These are phyloP conservation scores for Aphanomyces cochlioides DNA, from an alignment of 352 stramenopile genomes.

Conservation along the genomic window DNA sequence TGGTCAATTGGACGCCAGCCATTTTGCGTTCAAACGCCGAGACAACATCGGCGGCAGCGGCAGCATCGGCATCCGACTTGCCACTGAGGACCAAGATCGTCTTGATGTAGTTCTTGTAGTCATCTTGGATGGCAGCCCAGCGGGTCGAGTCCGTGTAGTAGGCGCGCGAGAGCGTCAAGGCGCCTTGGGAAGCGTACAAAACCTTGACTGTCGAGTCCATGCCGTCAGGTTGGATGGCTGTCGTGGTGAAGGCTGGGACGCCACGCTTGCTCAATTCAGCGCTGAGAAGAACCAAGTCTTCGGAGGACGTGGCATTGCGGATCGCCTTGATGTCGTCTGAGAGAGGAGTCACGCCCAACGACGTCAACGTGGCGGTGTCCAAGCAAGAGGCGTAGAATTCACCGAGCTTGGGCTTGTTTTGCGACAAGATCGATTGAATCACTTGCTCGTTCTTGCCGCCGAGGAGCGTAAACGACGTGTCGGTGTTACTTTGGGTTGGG, in stretches of 20 bases:
- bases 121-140: conserved; percentile 46
- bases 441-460: neutral
- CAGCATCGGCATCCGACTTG: neutral
- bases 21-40: conserved; percentile 71
- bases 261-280: conserved; percentile 43
- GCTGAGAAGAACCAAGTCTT: neutral
- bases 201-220: conserved; percentile 43
- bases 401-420: conserved; percentile 50
- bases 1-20: conserved; percentile 82
- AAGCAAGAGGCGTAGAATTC: conserved; percentile 65
- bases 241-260: conserved; percentile 52
- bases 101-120: conserved; percentile 43
- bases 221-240: conserved; percentile 45
- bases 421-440: neutral
- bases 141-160: conserved; percentile 41
- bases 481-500: neutral
- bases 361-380: conserved; percentile 40
- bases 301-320: neutral
- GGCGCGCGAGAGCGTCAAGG: conserved; percentile 41
- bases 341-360: conserved; percentile 42
- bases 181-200: conserved; percentile 48
- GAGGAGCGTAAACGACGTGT: neutral
- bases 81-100: conserved; percentile 8
- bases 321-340: conserved; percentile 41
- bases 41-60: conserved; percentile 37